A percentile compares a stretch with the other conserved stretches of the same genome.
These are phyloP conservation scores for Phialophora verrucosa DNA, from an alignment of 2,329 filamentous ascomycete genomes.

Conservation along the genomic window DNA sequence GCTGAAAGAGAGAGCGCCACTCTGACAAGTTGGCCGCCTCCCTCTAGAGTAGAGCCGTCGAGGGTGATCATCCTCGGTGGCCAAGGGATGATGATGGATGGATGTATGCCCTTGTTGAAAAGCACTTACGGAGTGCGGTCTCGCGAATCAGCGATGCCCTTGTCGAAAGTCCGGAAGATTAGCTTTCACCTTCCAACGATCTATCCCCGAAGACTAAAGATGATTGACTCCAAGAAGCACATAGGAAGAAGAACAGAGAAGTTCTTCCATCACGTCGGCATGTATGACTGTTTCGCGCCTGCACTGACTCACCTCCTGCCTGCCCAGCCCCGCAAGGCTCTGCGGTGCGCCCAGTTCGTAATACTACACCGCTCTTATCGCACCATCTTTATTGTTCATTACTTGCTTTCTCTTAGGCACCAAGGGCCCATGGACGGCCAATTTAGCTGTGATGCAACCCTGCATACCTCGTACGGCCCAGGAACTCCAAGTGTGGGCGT, in stretches of 20 bases:
- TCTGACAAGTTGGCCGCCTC: conserved; percentile 66
- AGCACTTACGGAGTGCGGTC: no score
- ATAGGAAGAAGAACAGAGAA: neutral
- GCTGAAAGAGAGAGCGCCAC: conserved; percentile 62
- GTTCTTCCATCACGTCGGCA: neutral
- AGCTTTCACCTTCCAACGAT: no score
- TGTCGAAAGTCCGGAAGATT: no score
- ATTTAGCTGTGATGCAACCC: neutral
- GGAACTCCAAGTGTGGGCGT: neutral
- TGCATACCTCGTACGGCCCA: neutral
- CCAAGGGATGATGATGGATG: no score
- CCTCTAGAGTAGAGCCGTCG: conserved; percentile 65
- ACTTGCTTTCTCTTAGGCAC: neutral
- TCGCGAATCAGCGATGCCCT: no score
- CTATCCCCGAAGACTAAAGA: no score
- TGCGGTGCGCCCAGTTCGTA: neutral
- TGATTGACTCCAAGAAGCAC: neutral
- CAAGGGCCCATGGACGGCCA: neutral
- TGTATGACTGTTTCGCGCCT: neutral
- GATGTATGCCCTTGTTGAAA: no score
- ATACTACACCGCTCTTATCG: neutral
- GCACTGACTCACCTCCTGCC: neutral
- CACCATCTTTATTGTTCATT: neutral
- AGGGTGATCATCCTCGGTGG: conserved; percentile 46
- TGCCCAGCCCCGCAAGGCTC: neutral